Conservation (phyloP, 148 eudicot genomes). For the Rheum nobile region DNA sequence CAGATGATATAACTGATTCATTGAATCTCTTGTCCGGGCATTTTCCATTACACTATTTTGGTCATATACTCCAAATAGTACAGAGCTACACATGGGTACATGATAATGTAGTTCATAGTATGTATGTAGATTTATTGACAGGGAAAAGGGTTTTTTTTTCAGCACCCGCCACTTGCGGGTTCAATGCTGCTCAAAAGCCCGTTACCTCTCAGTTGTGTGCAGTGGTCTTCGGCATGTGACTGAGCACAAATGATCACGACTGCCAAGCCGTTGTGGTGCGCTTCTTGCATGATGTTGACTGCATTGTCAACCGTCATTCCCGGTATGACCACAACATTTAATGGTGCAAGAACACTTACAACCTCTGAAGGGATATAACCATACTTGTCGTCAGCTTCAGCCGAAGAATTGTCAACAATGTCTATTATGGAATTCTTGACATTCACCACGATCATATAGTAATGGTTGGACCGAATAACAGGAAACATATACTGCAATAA, state of each 20-base stretch:
- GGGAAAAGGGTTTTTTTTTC: neutral
- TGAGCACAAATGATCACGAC: constrained; percentile 80
- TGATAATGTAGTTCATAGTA: neutral
- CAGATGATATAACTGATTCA: neutral
- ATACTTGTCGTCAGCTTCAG: too few relatives aligned
- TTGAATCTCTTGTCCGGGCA: constrained; percentile 36
- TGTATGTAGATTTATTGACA: neutral
- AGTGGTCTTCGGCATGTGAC: constrained; percentile 89
- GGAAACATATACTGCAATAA: too few relatives aligned
- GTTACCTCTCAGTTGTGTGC: constrained; percentile 75
- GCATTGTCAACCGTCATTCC: constrained; percentile 96
- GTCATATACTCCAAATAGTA: neutral
- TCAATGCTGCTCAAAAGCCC: constrained; percentile 85
- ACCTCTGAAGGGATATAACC: too few relatives aligned
- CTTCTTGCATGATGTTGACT: constrained; percentile 94
- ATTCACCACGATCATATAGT: too few relatives aligned
- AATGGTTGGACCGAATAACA: too few relatives aligned
- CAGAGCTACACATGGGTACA: neutral
- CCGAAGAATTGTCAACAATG: too few relatives aligned
- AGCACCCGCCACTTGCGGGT: constrained; percentile 81
- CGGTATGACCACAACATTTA: too few relatives aligned
- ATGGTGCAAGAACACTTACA: too few relatives aligned
- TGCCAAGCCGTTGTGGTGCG: constrained; percentile 62
- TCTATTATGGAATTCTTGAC: too few relatives aligned
- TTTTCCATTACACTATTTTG: constrained; percentile 78